These are phyloP conservation scores for Pseudogymnoascus pannorum DNA, from an alignment of 2,329 filamentous ascomycete species.

Conservation along the genomic window DNA sequence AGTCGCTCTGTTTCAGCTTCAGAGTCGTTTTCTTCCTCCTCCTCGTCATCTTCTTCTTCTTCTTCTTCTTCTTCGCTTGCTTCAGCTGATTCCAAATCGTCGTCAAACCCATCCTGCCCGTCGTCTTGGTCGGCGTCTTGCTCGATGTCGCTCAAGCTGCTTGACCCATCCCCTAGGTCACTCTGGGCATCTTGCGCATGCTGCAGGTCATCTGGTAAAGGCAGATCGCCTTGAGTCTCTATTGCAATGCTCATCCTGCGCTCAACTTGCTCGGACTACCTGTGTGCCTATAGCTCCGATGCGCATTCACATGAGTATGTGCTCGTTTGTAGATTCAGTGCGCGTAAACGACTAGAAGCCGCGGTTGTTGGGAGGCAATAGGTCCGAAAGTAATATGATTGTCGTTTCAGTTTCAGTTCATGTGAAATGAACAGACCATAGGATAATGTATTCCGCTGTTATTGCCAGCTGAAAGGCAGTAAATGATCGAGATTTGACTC, in stretches of 20 bases:
- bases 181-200: constrained; percentile 25
- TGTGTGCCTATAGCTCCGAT: neutral
- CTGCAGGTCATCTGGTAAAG: constrained; percentile 23
- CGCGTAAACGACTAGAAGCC: neutral
- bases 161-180: constrained; percentile 62
- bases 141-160: constrained; percentile 87
- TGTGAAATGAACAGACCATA: neutral
- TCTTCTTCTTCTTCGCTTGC: constrained; percentile 33
- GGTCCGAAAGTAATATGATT: neutral
- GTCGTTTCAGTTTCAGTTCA: neutral
- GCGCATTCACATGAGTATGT: constrained; percentile 3
- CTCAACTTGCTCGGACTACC: constrained; percentile 13
- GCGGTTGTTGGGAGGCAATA: neutral
- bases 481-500: neutral
- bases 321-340: constrained; percentile 8
- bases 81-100: constrained; percentile 44
- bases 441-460: constrained; percentile 7
- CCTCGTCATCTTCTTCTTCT: constrained; percentile 30
- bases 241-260: constrained; percentile 26
- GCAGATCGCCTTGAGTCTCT: constrained; percentile 22
- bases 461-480: constrained; percentile 7
- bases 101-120: constrained; percentile 54
- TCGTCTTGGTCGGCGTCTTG: constrained; percentile 52
- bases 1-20: constrained; percentile 93
- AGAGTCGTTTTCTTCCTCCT: constrained; percentile 56